phyloP scores from a whole-genome alignment of 2,329 filamentous ascomycete species.

The Claviceps arundinis region DNA sequence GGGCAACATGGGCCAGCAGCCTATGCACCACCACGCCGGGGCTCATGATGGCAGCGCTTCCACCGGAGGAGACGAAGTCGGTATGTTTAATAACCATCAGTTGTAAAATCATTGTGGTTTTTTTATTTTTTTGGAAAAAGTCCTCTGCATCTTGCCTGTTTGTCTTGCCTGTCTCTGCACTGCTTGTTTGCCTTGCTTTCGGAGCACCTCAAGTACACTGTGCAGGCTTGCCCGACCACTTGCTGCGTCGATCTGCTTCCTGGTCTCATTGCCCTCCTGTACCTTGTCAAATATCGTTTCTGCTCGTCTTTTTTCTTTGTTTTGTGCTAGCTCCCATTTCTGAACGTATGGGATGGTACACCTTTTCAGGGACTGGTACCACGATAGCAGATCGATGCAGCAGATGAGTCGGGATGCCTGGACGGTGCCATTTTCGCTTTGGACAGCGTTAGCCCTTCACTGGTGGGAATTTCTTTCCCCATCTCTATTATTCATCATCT shows the following conservation, averaged over 20 bases:
- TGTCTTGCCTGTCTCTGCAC: constrained; percentile 23
- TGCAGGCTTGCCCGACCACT: constrained; percentile 4
- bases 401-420: no score
- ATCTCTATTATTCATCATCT: no score
- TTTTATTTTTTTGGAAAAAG: not conserved
- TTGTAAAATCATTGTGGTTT: constrained; percentile 45
- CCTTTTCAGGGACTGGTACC: no score
- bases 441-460: no score
- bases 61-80: constrained; percentile 71
- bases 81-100: constrained; percentile 76
- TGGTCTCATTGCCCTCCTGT: constrained; percentile 21
- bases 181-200: constrained; percentile 12
- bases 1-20: constrained; percentile 46
- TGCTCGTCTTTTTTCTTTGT: not conserved
- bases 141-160: constrained; percentile 18
- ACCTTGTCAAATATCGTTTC: no score
- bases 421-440: no score
- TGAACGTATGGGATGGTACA: no score
- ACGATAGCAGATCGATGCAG: no score
- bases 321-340: not conserved
- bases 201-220: constrained; percentile 9
- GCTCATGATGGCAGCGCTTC: constrained; percentile 41
- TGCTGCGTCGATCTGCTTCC: constrained; percentile 18
- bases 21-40: constrained; percentile 48
- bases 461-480: no score